Percentiles rank a stretch among this genome's conserved stretches.
Conservation (phyloP, 2,329 filamentous ascomycete species). For the Trichoderma koningiopsis region DNA sequence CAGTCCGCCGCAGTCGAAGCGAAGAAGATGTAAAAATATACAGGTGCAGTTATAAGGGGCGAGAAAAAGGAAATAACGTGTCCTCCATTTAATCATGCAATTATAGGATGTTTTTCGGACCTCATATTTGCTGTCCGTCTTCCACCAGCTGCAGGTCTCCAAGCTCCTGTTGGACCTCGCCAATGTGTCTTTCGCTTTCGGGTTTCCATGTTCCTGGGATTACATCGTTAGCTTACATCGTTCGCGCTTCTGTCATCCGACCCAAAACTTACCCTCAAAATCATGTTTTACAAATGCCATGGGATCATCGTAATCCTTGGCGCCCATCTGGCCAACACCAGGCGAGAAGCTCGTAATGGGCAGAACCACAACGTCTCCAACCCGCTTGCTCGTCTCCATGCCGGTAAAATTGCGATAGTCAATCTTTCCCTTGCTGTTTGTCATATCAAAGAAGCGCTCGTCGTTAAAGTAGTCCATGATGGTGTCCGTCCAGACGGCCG, state of each 20-base stretch:
- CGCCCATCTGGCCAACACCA: slow-evolving; percentile 90
- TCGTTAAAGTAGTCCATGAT: slow-evolving; percentile 96
- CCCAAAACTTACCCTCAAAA: slow-evolving; percentile 72
- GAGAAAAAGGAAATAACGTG: not conserved
- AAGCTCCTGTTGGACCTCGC: slow-evolving; percentile 43
- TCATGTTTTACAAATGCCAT: slow-evolving; percentile 98
- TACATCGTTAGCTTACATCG: not conserved
- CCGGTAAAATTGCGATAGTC: slow-evolving; percentile 88
- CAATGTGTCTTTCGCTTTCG: slow-evolving; percentile 70
- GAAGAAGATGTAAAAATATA: slow-evolving; percentile 7
- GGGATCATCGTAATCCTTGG: slow-evolving; percentile 82
- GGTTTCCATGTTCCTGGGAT: slow-evolving; percentile 73
- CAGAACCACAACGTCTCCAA: slow-evolving; percentile 90
- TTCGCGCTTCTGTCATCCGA: no score
- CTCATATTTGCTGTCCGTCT: not conserved
- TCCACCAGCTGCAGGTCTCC: not conserved
- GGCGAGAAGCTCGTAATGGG: slow-evolving; percentile 98
- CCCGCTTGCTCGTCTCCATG: slow-evolving; percentile 78
- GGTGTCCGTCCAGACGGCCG: slow-evolving; percentile 89
- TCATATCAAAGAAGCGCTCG: slow-evolving; percentile 81
- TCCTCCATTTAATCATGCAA: not conserved
- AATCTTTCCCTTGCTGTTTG: slow-evolving; percentile 69
- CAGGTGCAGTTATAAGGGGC: not conserved
- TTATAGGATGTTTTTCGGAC: not conserved
- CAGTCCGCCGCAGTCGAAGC: slow-evolving; percentile 13